Evolutionary conservation across 805 yeast species (phyloP).

Genomic region (Ogataea saltuana): DNA sequence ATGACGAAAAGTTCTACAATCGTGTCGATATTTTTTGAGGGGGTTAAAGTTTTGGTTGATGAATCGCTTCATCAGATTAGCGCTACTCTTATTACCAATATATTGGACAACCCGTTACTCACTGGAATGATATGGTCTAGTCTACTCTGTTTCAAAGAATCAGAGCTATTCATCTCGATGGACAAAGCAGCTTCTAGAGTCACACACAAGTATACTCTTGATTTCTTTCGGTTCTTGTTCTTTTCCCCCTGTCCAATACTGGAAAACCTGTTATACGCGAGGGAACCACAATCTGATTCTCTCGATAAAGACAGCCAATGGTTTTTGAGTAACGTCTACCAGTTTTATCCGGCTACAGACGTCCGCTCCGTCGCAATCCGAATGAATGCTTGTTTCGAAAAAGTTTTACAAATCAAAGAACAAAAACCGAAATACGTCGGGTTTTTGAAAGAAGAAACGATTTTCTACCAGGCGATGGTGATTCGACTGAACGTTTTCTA

Average conservation of each 20-base stretch:
- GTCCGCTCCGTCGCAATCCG: slow-evolving; percentile 9
- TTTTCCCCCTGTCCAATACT: slow-evolving; percentile 5
- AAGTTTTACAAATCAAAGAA: slow-evolving; percentile 1
- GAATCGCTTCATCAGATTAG: slow-evolving; percentile 1
- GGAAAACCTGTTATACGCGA: slow-evolving; percentile 7
- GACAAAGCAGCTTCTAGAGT: slow-evolving; percentile 22
- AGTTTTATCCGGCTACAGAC: slow-evolving; percentile 7
- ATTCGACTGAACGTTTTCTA: slow-evolving; percentile 26
- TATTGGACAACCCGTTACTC: slow-evolving; percentile 13
- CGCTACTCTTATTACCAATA: slow-evolving; percentile 3
- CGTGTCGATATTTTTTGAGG: slow-evolving; percentile 22
- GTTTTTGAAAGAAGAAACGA: slow-evolving; percentile 8
- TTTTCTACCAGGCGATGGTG: slow-evolving; percentile 22
- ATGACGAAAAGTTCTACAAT: slow-evolving; percentile 10
- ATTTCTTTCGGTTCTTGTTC: slow-evolving; percentile 17
- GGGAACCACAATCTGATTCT: not conserved
- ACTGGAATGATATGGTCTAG: slow-evolving; percentile 22
- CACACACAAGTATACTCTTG: slow-evolving; percentile 21
- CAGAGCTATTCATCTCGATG: slow-evolving; percentile 16
- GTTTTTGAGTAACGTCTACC: slow-evolving; percentile 14
- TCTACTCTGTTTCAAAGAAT: slow-evolving; percentile 23
- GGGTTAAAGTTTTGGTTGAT: slow-evolving; percentile 15
- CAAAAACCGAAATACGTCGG: not conserved
- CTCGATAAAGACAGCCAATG: slow-evolving; percentile 6
- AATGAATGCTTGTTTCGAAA: slow-evolving; percentile 16